Evolutionary conservation across 495 filamentous ascomycete species (phyloP).

Genomic region (Penicillium silybi): DNA sequence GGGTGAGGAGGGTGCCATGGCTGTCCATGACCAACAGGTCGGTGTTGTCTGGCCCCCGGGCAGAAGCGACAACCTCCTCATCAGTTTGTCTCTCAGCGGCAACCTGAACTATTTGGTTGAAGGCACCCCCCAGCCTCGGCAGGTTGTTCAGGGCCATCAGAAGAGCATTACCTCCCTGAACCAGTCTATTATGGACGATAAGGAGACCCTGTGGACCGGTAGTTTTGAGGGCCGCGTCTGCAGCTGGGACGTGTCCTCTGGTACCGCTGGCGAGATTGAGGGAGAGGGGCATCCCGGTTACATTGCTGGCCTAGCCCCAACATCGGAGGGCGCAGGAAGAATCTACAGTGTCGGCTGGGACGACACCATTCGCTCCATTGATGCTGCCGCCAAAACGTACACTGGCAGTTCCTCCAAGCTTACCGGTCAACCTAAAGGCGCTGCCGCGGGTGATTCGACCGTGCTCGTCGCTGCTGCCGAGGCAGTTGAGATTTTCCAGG

Average conservation of each 20-base stretch:
- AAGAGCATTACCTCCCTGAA: constrained; percentile 80
- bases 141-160: constrained; percentile 86
- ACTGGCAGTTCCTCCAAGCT: constrained; percentile 49
- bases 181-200: constrained; percentile 38
- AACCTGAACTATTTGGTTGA: constrained; percentile 85
- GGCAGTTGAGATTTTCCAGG: constrained; percentile 61
- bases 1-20: constrained; percentile 73
- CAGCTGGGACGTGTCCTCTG: constrained; percentile 71
- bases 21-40: constrained; percentile 82
- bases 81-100: constrained; percentile 82
- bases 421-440: constrained; percentile 58
- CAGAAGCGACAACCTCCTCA: constrained; percentile 77
- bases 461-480: constrained; percentile 63
- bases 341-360: constrained; percentile 93
- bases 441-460: constrained; percentile 42
- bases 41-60: constrained; percentile 89
- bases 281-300: constrained; percentile 79
- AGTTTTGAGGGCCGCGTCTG: constrained; percentile 86
- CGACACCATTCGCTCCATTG: constrained; percentile 80
- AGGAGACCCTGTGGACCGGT: constrained; percentile 73
- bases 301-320: constrained; percentile 68
- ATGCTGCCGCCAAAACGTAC: constrained; percentile 56
- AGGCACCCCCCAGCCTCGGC: constrained; percentile 61
- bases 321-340: constrained; percentile 47
- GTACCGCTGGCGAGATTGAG: constrained; percentile 63